Conservation (phyloP, 2,329 filamentous ascomycete species). For the Hypomyces perniciosus region DNA sequence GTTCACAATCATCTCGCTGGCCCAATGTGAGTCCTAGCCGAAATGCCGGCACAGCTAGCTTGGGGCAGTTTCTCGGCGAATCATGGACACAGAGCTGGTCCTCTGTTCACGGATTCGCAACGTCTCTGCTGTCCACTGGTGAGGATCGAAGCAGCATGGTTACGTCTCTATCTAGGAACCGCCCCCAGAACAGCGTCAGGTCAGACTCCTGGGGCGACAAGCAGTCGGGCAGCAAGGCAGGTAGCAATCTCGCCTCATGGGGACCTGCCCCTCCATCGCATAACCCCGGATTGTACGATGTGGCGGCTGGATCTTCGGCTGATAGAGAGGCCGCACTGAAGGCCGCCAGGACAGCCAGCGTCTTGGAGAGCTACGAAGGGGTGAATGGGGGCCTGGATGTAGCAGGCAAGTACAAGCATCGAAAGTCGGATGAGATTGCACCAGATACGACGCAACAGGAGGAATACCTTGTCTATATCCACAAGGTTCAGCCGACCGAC, state of each 20-base stretch:
- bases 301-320: constrained; percentile 48
- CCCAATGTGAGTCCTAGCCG: neutral
- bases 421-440: constrained; percentile 60
- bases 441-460: constrained; percentile 52
- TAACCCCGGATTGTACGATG: constrained; percentile 37
- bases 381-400: constrained; percentile 54
- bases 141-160: constrained; percentile 15
- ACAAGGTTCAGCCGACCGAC: constrained; percentile 75
- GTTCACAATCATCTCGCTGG: neutral
- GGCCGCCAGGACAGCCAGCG: constrained; percentile 51
- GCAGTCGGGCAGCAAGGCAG: constrained; percentile 13
- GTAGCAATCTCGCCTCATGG: constrained; percentile 31
- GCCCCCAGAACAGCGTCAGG: constrained; percentile 5
- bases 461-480: constrained; percentile 83
- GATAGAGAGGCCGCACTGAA: constrained; percentile 50
- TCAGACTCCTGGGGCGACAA: constrained; percentile 17
- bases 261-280: constrained; percentile 43
- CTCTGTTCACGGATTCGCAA: constrained; percentile 49
- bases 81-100: constrained; percentile 50
- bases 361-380: constrained; percentile 56
- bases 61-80: constrained; percentile 40
- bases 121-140: constrained; percentile 33
- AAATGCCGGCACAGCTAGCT: constrained; percentile 10
- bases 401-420: constrained; percentile 54
- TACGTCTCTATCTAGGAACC: constrained; percentile 18